Evolutionary conservation across 371 early-diverging fungal genomes (phyloP).

Genomic region (Mucor indicus): DNA sequence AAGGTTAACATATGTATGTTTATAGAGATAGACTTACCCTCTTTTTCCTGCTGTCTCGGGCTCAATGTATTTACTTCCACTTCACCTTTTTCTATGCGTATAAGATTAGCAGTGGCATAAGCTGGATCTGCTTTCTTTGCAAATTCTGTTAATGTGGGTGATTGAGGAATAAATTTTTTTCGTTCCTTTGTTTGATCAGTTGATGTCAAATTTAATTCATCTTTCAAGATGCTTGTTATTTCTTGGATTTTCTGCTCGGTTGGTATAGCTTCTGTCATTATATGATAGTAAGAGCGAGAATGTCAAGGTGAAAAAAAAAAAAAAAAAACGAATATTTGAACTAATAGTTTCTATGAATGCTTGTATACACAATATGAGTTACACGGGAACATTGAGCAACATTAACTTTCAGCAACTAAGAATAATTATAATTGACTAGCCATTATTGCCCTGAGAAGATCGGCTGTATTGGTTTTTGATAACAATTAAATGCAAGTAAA

Average conservation of each 20-base stretch:
- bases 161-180: conserved; percentile 7
- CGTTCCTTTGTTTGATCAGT: conserved; percentile 1
- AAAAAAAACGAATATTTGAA: not conserved
- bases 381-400: too few species aligned
- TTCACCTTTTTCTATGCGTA: conserved; percentile 9
- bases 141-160: conserved; percentile 1
- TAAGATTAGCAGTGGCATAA: conserved; percentile 13
- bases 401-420: too few species aligned
- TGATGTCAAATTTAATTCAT: conserved; percentile 9
- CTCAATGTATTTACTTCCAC: conserved; percentile 27
- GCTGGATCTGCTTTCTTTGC: conserved; percentile 8
- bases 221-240: conserved; percentile 14
- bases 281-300: not conserved
- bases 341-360: too few species aligned
- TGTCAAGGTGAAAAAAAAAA: not conserved
- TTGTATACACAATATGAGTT: too few species aligned
- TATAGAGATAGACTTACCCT: conserved; percentile 19
- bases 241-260: conserved; percentile 12
- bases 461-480: too few species aligned
- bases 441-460: too few species aligned
- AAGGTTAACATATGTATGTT: not conserved
- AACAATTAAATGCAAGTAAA: too few species aligned
- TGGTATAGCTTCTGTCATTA: not conserved
- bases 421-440: too few species aligned
- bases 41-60: conserved; percentile 37